Conservation (phyloP, 352 stramenopile species). For the Chrysophaeum taylorii region DNA sequence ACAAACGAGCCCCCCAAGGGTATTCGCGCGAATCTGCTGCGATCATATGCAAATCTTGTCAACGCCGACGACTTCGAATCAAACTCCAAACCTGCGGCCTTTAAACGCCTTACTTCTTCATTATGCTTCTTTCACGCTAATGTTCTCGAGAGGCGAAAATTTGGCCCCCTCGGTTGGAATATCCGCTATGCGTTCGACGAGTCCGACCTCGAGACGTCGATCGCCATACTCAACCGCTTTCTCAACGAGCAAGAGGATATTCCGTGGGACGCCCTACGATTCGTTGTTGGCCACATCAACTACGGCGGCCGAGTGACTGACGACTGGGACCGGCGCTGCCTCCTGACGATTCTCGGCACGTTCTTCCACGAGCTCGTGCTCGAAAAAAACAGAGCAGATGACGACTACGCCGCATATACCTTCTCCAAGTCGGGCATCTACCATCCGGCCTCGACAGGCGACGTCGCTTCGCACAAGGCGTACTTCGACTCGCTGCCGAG, state of each 20-base stretch:
- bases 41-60: conserved; percentile 71
- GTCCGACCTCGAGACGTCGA: conserved; percentile 80
- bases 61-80: conserved; percentile 47
- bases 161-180: conserved; percentile 83
- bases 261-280: conserved; percentile 80
- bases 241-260: conserved; percentile 71
- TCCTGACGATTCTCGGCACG: conserved; percentile 79
- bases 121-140: conserved; percentile 86
- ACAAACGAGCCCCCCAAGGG: conserved; percentile 84
- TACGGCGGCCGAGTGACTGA: conserved; percentile 88
- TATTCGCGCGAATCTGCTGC: conserved; percentile 66
- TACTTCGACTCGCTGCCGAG: conserved; percentile 69
- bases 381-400: too few species aligned
- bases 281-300: conserved; percentile 87
- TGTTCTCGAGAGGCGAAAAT: conserved; percentile 78
- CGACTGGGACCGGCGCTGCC: conserved; percentile 79
- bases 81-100: conserved; percentile 37
- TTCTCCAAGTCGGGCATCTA: conserved; percentile 76
- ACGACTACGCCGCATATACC: conserved; percentile 45
- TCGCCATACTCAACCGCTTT: conserved; percentile 74
- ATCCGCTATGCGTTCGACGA: conserved; percentile 92
- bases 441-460: conserved; percentile 49
- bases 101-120: conserved; percentile 71
- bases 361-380: conserved; percentile 74
- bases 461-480: conserved; percentile 43